Conservation (phyloP, 2,329 filamentous ascomycete genomes). For the Xylariaceae sp. region DNA sequence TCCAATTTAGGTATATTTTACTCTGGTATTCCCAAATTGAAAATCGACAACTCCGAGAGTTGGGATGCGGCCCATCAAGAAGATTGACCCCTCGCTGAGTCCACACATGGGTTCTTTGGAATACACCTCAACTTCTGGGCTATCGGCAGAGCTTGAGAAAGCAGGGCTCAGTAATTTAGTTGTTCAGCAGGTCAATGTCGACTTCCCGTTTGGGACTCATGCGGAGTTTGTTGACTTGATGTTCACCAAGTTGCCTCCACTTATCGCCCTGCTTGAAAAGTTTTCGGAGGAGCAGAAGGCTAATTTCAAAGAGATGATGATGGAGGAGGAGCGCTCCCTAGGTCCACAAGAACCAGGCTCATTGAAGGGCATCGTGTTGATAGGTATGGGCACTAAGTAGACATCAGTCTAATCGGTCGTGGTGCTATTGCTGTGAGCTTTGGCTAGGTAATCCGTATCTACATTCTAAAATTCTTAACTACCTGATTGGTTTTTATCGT, state of each 20-base stretch:
- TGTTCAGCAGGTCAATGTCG: neutral
- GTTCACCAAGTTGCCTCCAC: neutral
- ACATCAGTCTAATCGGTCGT: no score
- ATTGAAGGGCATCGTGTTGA: neutral
- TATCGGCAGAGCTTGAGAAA: neutral
- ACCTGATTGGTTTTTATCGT: no score
- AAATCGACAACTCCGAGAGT: no score
- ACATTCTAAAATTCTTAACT: no score
- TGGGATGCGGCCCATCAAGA: no score
- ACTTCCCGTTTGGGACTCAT: neutral
- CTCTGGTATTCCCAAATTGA: no score
- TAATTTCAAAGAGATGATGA: neutral
- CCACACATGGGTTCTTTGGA: no score
- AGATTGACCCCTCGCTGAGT: no score
- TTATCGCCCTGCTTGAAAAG: neutral
- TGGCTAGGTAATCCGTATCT: no score
- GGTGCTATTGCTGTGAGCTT: no score
- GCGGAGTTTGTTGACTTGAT: slow-evolving; percentile 1
- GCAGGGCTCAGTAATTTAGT: neutral
- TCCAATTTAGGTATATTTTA: no score
- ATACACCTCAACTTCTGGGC: slow-evolving; percentile 2
- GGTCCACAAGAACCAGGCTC: neutral
- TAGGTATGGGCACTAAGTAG: no score
- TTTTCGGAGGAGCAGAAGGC: neutral
- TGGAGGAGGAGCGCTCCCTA: neutral